Evolutionary conservation across 2,329 filamentous ascomycete species (phyloP), one percentile per base, ranked within the genome.

Genomic region (Sordariomycetes sp.): DNA sequence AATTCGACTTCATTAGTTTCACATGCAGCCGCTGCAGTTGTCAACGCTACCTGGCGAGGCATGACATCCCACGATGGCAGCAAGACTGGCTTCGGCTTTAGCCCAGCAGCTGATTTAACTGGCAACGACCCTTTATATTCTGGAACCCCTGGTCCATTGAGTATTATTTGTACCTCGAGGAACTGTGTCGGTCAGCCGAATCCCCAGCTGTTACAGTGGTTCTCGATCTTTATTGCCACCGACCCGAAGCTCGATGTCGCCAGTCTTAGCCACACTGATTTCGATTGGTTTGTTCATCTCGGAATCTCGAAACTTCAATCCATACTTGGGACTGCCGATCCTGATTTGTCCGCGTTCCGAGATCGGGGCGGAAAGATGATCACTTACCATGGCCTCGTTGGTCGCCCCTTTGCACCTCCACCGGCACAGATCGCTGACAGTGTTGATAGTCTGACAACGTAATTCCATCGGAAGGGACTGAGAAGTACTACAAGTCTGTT

Each of bases 361-460:
- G 40, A 42, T 5, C 44, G 43, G 3, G 61, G 63, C 8, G 57
- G 57, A 17, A 65, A 65, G 45, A 30, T 65, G 3, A 18, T 66
- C 15, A 48, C 58, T 28, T 64, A 54, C 44, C 61, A 66, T 40
- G 61, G 62, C n/a, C 38, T 53, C 8, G 40, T 30, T 10, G 25
- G 28, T 27, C 6, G 16, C 3, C 10, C 17, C n/a, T 15, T 16
- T 12, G 9, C 5, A 33, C 7, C 12, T 14, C 1, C 16, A 14
- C 21, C 16, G 8, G 14, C 12, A 11, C 10, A 10, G 10, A 28
- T 7, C 8, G 2, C 32, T 34, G 16, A 28, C 32, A 16, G 3
- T 7, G n/a, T 6, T 32, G 16, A 21, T 23, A 36, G 34, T 20
- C 10, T 12, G 34, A 36, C 23, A 6, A n/a, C 4, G 10, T 20